Base-by-base conservation (phyloP, 345 rosid genomes). In the Hibiscus mutabilis region DNA sequence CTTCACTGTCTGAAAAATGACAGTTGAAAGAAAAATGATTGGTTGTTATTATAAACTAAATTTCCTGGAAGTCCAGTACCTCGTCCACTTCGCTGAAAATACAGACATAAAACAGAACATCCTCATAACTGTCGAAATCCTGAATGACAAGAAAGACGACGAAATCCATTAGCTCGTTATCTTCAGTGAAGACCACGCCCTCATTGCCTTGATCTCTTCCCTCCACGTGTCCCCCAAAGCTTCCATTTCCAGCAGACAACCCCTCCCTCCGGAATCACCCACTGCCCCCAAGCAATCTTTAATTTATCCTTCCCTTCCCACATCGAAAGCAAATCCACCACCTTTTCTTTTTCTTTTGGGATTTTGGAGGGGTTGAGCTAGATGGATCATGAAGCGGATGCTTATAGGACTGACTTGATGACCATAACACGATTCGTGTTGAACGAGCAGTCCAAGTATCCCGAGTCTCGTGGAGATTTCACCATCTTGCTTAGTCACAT, bases 391-490 rank as follows among this genome's bases (percentile, higher is more conserved):
- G 86, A 82, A 15, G 87, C 94, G 42, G 97, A 95, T 58, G 97
- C 98, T 0, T 68, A 84, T 82, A 85, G 92, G 74, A 95, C 99
- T 44, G 98, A 95, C 82, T 78, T 95, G 90, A 92, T 95, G 99
- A 95, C 99, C 42, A 92, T 95, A 66, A 95, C 97, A 4, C 87
- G 99, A 55, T 85, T 59, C 69, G 98, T 90, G 75, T 72, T 95
- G 76, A 95, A 87, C 76, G 97, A 92, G 82, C 97, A 92, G 78
- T 82, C 97, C 16, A 89, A 86, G 80, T 78, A 92, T 79, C 94
- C 99, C 0, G 99, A 92, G 80, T 95, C 99, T 27, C 97, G 97
- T 47, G 99, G 99, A 4, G 99, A 95, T 78, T 92, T 95, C 90
- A 82, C 87, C 13, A 95, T 95, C 76, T 79, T 95, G 84, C 93